A percentile compares a stretch with the other conserved stretches of the same genome.
These are phyloP conservation scores for Colletotrichum incanum DNA, from an alignment of 2,329 filamentous ascomycete species.

Conservation along the genomic window DNA sequence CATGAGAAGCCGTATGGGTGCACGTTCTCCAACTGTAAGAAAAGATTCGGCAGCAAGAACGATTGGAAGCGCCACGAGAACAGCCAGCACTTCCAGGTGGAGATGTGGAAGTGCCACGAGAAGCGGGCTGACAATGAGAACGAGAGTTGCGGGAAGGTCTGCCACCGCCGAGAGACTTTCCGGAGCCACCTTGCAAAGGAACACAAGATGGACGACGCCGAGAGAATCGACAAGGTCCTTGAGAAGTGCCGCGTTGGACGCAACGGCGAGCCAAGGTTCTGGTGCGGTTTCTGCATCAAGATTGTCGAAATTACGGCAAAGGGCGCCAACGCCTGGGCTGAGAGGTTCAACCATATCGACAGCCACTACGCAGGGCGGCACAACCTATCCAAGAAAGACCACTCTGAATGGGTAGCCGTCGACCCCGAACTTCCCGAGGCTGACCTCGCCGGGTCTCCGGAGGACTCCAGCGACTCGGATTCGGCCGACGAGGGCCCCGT, in stretches of 20 bases:
- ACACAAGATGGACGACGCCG: conserved; percentile 58
- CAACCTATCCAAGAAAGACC: conserved; percentile 56
- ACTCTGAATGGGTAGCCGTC: conserved; percentile 69
- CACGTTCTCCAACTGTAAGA: conserved; percentile 79
- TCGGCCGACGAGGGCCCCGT: conserved; percentile 16
- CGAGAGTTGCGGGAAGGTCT: conserved; percentile 70
- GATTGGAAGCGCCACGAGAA: conserved; percentile 96
- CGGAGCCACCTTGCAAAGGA: conserved; percentile 71
- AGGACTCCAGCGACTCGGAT: conserved; percentile 29
- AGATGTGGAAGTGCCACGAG: conserved; percentile 80
- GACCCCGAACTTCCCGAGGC: conserved; percentile 48
- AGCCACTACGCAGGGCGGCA: conserved; percentile 74
- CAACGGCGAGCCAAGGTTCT: conserved; percentile 78
- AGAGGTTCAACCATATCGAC: conserved; percentile 81
- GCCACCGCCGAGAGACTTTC: conserved; percentile 73
- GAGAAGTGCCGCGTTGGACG: conserved; percentile 73
- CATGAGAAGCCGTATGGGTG: conserved; percentile 88
- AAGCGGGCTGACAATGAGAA: conserved; percentile 22
- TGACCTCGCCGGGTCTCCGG: conserved; percentile 1
- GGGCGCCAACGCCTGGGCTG: conserved; percentile 70
- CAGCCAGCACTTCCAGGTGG: conserved; percentile 80
- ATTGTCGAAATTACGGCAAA: conserved; percentile 67
- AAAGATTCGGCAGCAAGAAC: conserved; percentile 90
- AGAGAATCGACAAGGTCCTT: conserved; percentile 59
- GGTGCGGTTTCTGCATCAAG: conserved; percentile 86